Evolutionary conservation across 2,329 filamentous ascomycete species (phyloP).

Genomic region (Monascus ruber): DNA sequence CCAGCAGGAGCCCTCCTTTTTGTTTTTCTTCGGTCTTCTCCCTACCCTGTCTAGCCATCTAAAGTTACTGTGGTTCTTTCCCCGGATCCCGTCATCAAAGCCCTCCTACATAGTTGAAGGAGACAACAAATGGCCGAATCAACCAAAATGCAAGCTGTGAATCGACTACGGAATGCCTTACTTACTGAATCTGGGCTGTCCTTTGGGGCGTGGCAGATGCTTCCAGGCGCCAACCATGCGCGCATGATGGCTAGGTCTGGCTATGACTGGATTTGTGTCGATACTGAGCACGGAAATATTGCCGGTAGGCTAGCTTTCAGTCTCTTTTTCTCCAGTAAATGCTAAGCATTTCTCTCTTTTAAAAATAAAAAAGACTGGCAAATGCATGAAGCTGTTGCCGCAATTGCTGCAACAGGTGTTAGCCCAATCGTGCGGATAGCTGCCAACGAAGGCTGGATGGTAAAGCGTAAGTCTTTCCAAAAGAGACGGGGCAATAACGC

Average conservation of each 20-base stretch:
- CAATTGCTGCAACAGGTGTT: constrained; percentile 30
- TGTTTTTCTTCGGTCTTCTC: too few relatives aligned
- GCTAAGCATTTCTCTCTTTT: background rate
- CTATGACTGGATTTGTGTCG: constrained; percentile 45
- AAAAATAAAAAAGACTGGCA: constrained; percentile 14
- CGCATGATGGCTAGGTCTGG: constrained; percentile 42
- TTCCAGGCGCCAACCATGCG: constrained; percentile 44
- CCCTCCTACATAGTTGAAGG: too few relatives aligned
- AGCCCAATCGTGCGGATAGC: constrained; percentile 39
- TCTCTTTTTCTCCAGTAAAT: background rate
- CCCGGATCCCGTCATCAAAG: too few relatives aligned
- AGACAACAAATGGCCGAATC: background rate
- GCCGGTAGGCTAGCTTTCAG: constrained; percentile 26
- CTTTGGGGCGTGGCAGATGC: constrained; percentile 49
- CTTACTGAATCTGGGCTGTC: constrained; percentile 35
- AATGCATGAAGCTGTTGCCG: constrained; percentile 46
- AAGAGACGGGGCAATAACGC: background rate
- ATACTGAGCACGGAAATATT: constrained; percentile 47
- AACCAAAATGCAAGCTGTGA: constrained; percentile 40
- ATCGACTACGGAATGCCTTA: constrained; percentile 42
- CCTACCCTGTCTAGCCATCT: too few relatives aligned
- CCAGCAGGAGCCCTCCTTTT: too few relatives aligned
- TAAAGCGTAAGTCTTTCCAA: constrained; percentile 37
- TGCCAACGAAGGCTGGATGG: constrained; percentile 51
- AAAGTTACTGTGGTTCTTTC: too few relatives aligned